Evolutionary conservation across 495 filamentous ascomycete species (phyloP), one percentile per base, ranked within the genome.

Genomic region (Neurospora sublineolata): DNA sequence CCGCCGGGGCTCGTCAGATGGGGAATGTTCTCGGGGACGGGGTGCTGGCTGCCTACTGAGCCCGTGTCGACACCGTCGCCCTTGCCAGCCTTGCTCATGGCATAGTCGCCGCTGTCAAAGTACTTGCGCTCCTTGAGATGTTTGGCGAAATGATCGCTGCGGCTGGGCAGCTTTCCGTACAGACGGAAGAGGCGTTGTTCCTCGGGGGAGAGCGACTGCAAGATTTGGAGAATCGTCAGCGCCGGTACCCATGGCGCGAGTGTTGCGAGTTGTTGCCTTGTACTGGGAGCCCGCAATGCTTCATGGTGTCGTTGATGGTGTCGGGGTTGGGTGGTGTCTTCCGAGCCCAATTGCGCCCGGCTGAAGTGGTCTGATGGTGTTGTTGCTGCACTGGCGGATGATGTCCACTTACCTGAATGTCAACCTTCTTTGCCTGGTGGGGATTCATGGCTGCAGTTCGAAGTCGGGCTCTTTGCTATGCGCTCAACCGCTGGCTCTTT

Each of bases 51-150:
- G 75, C 95, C 95, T 79, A 99, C 92, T 79, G 89, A 91, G 80
- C 94, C 95, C 40, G 96, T 93, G 78, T 94, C 95, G 76, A 94
- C 91, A 79, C 95, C 92, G 73, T 94, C 92, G 79, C 93, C 93
- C 83, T 98, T 99, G 80, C 96, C 95, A 64, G 95, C 96, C 86
- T 99, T 98, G 82, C 91, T 94, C 83, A 98, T 91, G 78, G 95
- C 96, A 75, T 98, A 98, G 83, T 98, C 94, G 76, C 94, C 94
- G 69, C 90, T 93, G 86, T 99, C 95, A 82, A 99, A 99, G 84
- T 97, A 99, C 85, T 98, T 99, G 82, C 96, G 94, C 80, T 97
- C 94, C 88, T 97, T 87, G 80, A 99, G 89, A 81, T 98, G 97
- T 84, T 97, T 97, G 86, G 97, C 94, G 73, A 97, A 90, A 70